These are phyloP conservation scores for Elaeis oleifera DNA, from an alignment of 202 grass and related monocot species.

Conservation along the genomic window DNA sequence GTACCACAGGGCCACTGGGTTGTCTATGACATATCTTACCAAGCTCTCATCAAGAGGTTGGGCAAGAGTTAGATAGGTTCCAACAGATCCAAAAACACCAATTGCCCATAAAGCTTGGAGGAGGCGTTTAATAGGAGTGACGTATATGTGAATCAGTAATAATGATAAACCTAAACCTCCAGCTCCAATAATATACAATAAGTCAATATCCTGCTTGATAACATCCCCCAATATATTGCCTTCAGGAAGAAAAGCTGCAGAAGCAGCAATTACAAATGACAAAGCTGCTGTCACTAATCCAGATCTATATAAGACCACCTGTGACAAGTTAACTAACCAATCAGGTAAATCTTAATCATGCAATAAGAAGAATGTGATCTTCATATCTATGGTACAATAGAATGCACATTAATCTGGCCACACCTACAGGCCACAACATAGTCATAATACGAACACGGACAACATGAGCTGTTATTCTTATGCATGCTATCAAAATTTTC, in stretches of 20 bases:
- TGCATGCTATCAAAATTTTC: too few relatives aligned
- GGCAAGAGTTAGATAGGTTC: constrained; percentile 45
- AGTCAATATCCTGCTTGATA: constrained; percentile 38
- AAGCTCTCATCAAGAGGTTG: constrained; percentile 53
- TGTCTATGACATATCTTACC: constrained; percentile 47
- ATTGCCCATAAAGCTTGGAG: constrained; percentile 69
- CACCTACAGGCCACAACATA: too few relatives aligned
- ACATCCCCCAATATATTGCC: constrained; percentile 41
- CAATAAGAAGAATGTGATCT: too few relatives aligned
- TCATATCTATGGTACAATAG: too few relatives aligned
- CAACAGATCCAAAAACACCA: constrained; percentile 58
- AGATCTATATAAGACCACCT: constrained; percentile 79
- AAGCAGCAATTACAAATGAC: constrained; percentile 51
- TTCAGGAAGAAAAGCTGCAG: constrained; percentile 55
- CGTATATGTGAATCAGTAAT: constrained; percentile 82
- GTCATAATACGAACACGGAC: too few relatives aligned
- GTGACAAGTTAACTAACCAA: constrained; percentile 12
- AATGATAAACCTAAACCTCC: constrained; percentile 75
- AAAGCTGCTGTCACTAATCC: constrained; percentile 62
- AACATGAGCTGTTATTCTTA: too few relatives aligned
- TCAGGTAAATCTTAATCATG: constrained; percentile 3
- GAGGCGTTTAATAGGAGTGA: constrained; percentile 80
- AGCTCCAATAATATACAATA: constrained; percentile 54
- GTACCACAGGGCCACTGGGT: constrained; percentile 58
- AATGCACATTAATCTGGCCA: too few relatives aligned